These are phyloP conservation scores for Hydrangea macrophylla DNA, from an alignment of 148 eudicot species.

Conservation along the genomic window DNA sequence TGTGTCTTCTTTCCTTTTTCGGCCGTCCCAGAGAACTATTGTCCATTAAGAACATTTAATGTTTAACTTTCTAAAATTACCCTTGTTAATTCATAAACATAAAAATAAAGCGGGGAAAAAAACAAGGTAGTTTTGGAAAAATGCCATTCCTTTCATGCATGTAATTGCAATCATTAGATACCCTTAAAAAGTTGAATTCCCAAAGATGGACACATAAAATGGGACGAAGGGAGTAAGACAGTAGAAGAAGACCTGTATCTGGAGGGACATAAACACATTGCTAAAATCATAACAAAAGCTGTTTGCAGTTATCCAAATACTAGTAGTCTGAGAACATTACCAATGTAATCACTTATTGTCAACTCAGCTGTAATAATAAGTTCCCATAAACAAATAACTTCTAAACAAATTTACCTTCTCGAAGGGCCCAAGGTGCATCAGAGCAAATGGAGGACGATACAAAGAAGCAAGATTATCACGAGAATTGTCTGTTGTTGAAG, in stretches of 20 bases:
- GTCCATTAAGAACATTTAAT: no score
- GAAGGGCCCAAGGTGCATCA: conserved; percentile 83
- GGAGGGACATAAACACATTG: neutral
- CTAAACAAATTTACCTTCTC: conserved; percentile 55
- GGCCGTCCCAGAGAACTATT: no score
- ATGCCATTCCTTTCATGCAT: no score
- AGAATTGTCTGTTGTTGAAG: conserved; percentile 55
- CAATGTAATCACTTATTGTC: neutral
- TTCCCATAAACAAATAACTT: neutral
- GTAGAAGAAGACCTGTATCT: neutral
- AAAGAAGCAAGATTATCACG: conserved; percentile 89
- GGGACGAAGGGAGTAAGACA: no score
- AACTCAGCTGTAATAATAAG: neutral
- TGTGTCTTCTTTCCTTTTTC: no score
- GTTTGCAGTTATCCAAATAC: neutral
- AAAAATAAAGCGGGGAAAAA: no score
- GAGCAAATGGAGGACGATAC: conserved; percentile 84
- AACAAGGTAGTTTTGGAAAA: no score
- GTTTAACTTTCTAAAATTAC: no score
- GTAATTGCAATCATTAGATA: no score
- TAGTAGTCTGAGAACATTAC: neutral
- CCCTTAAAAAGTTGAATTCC: no score
- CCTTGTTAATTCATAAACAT: no score
- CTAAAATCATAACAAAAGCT: neutral
- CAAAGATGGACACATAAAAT: no score